A percentile compares a stretch with the other conserved stretches of the same genome.
These are phyloP conservation scores for Parmelia sp. DNA, from an alignment of 495 filamentous ascomycete genomes.

Conservation along the genomic window DNA sequence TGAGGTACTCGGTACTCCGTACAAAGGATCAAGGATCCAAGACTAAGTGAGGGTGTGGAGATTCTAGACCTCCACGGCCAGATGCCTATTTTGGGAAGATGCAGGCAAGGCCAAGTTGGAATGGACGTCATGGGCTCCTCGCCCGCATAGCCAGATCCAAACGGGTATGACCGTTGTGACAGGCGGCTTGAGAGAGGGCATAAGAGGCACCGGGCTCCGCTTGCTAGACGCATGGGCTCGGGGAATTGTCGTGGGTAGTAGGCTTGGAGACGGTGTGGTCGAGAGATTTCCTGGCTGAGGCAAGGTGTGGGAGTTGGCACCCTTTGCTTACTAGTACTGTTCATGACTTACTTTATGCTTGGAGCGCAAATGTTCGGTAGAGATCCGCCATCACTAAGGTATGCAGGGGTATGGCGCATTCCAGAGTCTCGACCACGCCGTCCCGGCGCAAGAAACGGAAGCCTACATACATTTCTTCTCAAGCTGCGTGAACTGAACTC, in stretches of 20 bases:
- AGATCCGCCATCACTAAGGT: no score
- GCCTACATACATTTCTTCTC: no score
- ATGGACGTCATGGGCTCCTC: neutral
- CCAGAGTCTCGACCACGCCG: neutral
- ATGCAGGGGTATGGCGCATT: neutral
- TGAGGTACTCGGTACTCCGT: no score
- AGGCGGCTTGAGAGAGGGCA: neutral
- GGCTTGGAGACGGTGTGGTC: neutral
- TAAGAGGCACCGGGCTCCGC: neutral
- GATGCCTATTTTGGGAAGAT: neutral
- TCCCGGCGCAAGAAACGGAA: neutral
- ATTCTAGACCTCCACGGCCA: neutral
- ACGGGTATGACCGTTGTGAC: slow-evolving; percentile 6
- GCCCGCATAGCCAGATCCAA: neutral
- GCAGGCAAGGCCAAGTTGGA: neutral
- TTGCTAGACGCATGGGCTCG: slow-evolving; percentile 1
- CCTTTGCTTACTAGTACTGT: no score
- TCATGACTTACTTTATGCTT: no score
- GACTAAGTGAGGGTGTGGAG: no score
- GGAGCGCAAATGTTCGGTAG: slow-evolving; percentile 5
- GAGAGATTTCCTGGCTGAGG: no score
- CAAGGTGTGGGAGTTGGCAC: no score
- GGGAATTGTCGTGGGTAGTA: neutral
- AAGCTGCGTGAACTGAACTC: no score
- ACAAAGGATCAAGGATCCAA: no score